Conservation (phyloP, 2,329 filamentous ascomycete genomes). For the Mollisia scopiformis region DNA sequence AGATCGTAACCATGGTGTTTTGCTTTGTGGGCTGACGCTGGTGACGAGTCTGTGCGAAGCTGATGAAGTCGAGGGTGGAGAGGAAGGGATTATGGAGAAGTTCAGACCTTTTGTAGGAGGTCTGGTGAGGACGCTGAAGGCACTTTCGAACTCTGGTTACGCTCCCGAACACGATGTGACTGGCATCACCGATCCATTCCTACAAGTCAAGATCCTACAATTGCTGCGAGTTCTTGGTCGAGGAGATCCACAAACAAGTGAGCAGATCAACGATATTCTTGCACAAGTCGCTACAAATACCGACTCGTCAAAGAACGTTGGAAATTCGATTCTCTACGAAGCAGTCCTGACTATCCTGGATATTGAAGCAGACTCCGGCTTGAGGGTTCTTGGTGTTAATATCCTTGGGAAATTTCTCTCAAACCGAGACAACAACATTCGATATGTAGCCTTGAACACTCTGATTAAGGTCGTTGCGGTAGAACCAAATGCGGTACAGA, state of each 20-base stretch:
- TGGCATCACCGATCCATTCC: slow-evolving; percentile 95
- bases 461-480: slow-evolving; percentile 98
- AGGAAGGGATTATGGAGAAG: slow-evolving; percentile 86
- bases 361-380: slow-evolving; percentile 94
- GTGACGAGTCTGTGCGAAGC: slow-evolving; percentile 93
- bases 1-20: slow-evolving; percentile 93
- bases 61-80: slow-evolving; percentile 89
- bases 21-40: slow-evolving; percentile 89
- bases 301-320: slow-evolving; percentile 96
- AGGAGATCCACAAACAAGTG: slow-evolving; percentile 84
- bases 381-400: slow-evolving; percentile 94
- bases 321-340: slow-evolving; percentile 97
- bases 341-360: slow-evolving; percentile 96
- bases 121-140: slow-evolving; percentile 88
- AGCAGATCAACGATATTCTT: slow-evolving; percentile 98
- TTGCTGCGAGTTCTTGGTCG: slow-evolving; percentile 84
- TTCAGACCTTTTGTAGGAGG: slow-evolving; percentile 85
- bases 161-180: slow-evolving; percentile 98
- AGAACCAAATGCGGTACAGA: slow-evolving; percentile 95
- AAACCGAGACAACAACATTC: slow-evolving; percentile 99
- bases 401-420: slow-evolving; percentile 97
- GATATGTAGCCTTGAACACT: slow-evolving; percentile 96
- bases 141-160: slow-evolving; percentile 92
- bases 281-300: slow-evolving; percentile 98
- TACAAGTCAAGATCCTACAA: slow-evolving; percentile 94